Evolutionary conservation across 2,329 filamentous ascomycete species (phyloP), one percentile per base, ranked within the genome.

Genomic region (Penicillium sp.): DNA sequence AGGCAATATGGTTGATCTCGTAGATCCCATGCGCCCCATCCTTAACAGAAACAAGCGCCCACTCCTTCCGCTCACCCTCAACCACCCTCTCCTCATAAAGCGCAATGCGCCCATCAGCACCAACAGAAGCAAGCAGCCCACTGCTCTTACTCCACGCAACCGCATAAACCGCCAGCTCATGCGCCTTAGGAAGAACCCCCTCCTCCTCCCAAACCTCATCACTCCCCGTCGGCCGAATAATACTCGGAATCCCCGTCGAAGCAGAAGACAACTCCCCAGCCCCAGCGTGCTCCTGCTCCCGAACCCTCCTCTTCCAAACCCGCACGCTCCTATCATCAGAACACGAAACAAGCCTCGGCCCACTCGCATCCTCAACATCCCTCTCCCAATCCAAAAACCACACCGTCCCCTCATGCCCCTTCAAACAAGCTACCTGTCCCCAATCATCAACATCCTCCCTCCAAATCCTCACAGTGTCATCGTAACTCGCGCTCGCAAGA

Each of bases 401-500:
- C 10, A 97, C 92, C 2, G 94, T 99, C 2, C 88, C 90, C 27
- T 77, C 78, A 70, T 97, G 93, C 1, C 90, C 92, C 63, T 88
- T 85, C 24, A 97, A 79, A 43, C 92, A 84, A 9, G 89, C 84
- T 27, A 96, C 89, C 68, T 93, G 96, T 10, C 89, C 89, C 94
- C 94, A 99, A 71, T 97, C 93, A 68, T 97, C 93, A 34, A 85
- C 82, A 73, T 97, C 93, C 77, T 96, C 92, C 44, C 89, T 84
- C 87, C 93, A 97, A 55, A 97, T 76, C 55, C 93, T 79, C 31
- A 96, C 88, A 5, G 89, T 94, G 70, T 97, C 89, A 69, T 99
- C 94, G 72, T 99, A 99, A 71, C 91, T 95, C n/a, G 85, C 88
- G 67, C 89, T 94, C 6, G 91, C 94, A 18, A 99, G 82, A 44